Evolutionary conservation across 148 eudicot genomes (phyloP), one percentile per base, ranked within the genome.

Genomic region (Chenopodium suecicum): DNA sequence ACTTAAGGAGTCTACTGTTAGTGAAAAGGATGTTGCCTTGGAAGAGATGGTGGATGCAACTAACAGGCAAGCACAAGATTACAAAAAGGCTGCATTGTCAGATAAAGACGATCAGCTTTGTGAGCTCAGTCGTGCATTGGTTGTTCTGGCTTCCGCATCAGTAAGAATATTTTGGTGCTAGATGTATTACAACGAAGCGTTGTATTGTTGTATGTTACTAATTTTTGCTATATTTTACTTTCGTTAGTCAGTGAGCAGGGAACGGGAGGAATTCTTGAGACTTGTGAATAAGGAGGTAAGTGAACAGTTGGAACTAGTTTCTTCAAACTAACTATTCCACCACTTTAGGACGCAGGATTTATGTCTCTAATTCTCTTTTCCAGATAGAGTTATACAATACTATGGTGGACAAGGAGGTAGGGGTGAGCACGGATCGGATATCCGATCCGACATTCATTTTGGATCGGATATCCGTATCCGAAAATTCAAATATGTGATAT

Each of bases 261-360:
- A 93, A 88, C 94, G 97, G 54, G 93, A 91, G 84, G 97, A 93
- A 78, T 93, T 93, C 82, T 79, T 93, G 85, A 90, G 92, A 86
- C 97, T 93, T 81, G 94, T 93, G 64, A 90, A 90, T 71, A 91
- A 88, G 79, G 97, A 93, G 97, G 97, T 93, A 82, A 63, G 79
- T 84, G 22, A 13, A 27, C 64, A 50, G 22, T 16, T 52, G 60
- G 23, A 31, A 17, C 20, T 71, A 13, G 13, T 17, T 34, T 72
- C 14, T 70, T 64, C 9, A 25, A 52, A 20, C 37, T 68, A 27
- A 4, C 44, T 27, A 31, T 54, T 70, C 16, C 34, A 56, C 70
- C 79, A 60, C n/a, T 17, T 37, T 52, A 64, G 62, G 76, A 78
- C 23, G 12, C 37, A 34, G 8, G 27, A 20, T 34, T 81, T 52